Evolutionary conservation across 2,329 filamentous ascomycete species (phyloP), one percentile per base, ranked within the genome.

Genomic region (Rhytidhysteron rufulum): DNA sequence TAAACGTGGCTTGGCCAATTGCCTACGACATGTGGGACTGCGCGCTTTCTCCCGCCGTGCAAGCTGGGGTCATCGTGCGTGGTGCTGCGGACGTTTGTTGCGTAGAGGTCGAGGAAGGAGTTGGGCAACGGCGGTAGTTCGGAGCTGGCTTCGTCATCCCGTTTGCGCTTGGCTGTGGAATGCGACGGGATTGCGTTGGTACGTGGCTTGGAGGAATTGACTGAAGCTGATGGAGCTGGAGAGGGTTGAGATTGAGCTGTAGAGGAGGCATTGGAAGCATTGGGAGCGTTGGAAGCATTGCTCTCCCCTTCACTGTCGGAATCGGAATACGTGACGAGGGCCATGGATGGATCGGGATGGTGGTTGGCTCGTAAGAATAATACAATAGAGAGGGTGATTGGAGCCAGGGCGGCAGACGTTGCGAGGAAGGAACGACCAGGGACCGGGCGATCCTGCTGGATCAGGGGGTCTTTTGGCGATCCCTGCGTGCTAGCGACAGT

Each of bases 1-100:
- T 95, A 97, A 33, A 97, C 62, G 66, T 97, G 91, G 24, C 83
- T 88, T 1, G 91, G 88, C 93, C 93, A 98, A 63, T 89, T 88
- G 44, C 93, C 93, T 43, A 82, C 79, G 19, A 91, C 73, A 66
- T 98, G 93, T 18, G 91, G 90, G 35, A 82, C 86, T 42, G 84
- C 78, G 31, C 93, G 80, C 59, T 83, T 88, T 33, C 91, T 82
- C 39, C 93, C 93, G 22, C 85, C 85, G 63, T 98, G 93, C 42
- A 97, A 73, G 44, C 76, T 74, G 1, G 91, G 89, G 58, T 95
- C 86, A 66, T 97, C 93, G 53, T 73, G 75, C 30, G 84, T 83
- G 65, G 85, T 87, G 47, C 85, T 74, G 47, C 91, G 82, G 37
- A 86, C 83, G 30, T 83, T 86, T 9, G 86, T 84, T 20, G 90